Evolutionary conservation across 768 basidiomycete species (phyloP), one percentile per base, ranked within the genome.

Genomic region (Lenzites betulinus): DNA sequence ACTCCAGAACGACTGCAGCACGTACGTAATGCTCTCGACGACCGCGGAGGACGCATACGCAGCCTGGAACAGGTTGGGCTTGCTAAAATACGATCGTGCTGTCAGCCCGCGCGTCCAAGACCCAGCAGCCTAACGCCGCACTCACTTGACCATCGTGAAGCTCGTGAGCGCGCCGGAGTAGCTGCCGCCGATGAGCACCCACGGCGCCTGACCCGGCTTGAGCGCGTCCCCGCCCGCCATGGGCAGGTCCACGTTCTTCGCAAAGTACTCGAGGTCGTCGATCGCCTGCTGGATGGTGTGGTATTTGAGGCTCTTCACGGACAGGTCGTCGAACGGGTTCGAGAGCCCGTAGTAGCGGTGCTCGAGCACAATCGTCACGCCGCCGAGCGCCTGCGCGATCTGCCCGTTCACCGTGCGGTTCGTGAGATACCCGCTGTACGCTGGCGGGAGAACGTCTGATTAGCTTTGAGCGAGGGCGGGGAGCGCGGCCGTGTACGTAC

Each of bases 281-380:
- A 89, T 83, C 3, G 87, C 85, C 72, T 90, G 89, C 68, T 88
- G 83, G 41, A 90, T 79, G 2, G 86, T 90, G 67, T 85, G 85
- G 9, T 83, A 63, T 38, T 73, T 72, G 46, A 90, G 73, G 66
- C 84, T 88, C 64, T 79, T 71, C 30, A 79, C 80, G 36, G 75
- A 81, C 28, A 90, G 79, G 69, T 89, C 78, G n/a, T 81, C 75
- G 46, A 78, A 79, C 1, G 89, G 89, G 68, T 89, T 91, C 54
- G 88, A 90, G 15, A 80, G 71, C 12, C 89, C 89, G 61, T 84
- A 90, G 76, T 87, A 91, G 22, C 89, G 80, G 66, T 90, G 89
- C 65, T 90, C 88, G 22, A 89, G 58, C 22, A 90, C 73, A 60
- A 90, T 74, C 2, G 81, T 79, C 11, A 83, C 83, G 18, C 84